A percentile compares a stretch with the other conserved stretches of the same genome.
These are phyloP conservation scores for Lasiodiplodia sp. DNA, from an alignment of 2,329 filamentous ascomycete genomes.

Conservation along the genomic window DNA sequence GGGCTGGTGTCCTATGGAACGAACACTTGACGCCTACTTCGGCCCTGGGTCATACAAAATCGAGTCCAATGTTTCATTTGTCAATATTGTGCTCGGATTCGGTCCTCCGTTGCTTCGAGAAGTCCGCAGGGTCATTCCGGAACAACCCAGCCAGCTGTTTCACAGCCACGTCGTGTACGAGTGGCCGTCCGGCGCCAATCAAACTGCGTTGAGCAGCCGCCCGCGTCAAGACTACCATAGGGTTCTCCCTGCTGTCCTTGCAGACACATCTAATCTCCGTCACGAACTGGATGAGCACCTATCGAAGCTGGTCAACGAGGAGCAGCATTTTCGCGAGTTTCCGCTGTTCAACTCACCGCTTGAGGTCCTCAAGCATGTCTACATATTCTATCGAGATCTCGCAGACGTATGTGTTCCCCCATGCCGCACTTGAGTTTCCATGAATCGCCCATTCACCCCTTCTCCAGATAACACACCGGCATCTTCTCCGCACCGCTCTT, in stretches of 20 bases:
- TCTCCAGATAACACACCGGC: conserved; percentile 32
- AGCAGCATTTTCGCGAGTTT: conserved; percentile 42
- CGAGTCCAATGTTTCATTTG: conserved; percentile 36
- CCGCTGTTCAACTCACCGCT: conserved; percentile 45
- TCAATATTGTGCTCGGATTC: conserved; percentile 45
- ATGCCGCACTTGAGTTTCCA: too few species aligned
- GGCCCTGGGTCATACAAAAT: conserved; percentile 34
- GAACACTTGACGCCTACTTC: conserved; percentile 39
- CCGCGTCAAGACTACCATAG: conserved; percentile 34
- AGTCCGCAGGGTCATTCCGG: conserved; percentile 39
- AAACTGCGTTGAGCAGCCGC: conserved; percentile 11
- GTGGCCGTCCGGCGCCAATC: conserved; percentile 41
- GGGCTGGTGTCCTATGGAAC: conserved; percentile 46
- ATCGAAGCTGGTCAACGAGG: conserved; percentile 40
- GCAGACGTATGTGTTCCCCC: conserved; percentile 8
- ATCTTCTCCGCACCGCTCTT: conserved; percentile 43
- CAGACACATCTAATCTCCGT: conserved; percentile 35
- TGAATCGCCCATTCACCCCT: conserved; percentile 32
- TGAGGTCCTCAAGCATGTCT: conserved; percentile 43
- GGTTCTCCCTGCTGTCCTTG: conserved; percentile 46
- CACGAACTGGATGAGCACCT: conserved; percentile 42
- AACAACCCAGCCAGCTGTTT: conserved; percentile 30
- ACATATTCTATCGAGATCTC: conserved; percentile 37
- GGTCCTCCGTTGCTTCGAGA: conserved; percentile 39
- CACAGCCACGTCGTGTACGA: conserved; percentile 48